A percentile compares a stretch with the other conserved stretches of the same genome.
phyloP scores from a whole-genome alignment of 2,329 filamentous ascomycete genomes.

The Colletotrichum costaricense region DNA sequence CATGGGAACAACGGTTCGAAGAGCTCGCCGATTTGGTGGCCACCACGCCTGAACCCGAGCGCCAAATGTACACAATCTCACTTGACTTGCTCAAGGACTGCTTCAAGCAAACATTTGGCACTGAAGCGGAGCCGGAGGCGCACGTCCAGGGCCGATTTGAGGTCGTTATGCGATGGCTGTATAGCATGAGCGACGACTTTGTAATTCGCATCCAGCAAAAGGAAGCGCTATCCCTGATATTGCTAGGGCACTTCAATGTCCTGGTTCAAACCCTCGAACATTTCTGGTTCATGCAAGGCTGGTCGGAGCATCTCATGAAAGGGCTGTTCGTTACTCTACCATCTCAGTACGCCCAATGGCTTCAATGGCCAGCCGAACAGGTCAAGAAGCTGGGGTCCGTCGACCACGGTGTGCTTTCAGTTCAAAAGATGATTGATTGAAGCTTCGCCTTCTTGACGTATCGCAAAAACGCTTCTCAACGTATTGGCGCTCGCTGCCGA shows the following conservation, averaged over 20 bases:
- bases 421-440: conserved; percentile 21
- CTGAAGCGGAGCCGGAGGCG: conserved; percentile 7
- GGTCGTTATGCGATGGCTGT: conserved; percentile 36
- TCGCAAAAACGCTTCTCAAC: no score
- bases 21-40: conserved; percentile 32
- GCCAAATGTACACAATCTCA: conserved; percentile 7
- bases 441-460: neutral
- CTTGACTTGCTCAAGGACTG: neutral
- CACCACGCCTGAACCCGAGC: neutral
- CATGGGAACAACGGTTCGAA: conserved; percentile 35
- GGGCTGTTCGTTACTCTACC: conserved; percentile 10
- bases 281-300: conserved; percentile 39
- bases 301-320: conserved; percentile 37
- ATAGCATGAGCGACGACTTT: conserved; percentile 29
- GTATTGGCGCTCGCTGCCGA: neutral
- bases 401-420: conserved; percentile 41
- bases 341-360: conserved; percentile 15
- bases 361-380: conserved; percentile 22
- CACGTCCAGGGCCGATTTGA: conserved; percentile 24
- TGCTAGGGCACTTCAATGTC: conserved; percentile 36
- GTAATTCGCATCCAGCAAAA: conserved; percentile 24
- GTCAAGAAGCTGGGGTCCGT: conserved; percentile 4
- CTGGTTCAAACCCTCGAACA: conserved; percentile 33
- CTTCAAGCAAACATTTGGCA: conserved; percentile 34
- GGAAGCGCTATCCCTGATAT: conserved; percentile 34